Evolutionary conservation across 768 basidiomycete genomes (phyloP).

Genomic region (Lactarius evosmus): DNA sequence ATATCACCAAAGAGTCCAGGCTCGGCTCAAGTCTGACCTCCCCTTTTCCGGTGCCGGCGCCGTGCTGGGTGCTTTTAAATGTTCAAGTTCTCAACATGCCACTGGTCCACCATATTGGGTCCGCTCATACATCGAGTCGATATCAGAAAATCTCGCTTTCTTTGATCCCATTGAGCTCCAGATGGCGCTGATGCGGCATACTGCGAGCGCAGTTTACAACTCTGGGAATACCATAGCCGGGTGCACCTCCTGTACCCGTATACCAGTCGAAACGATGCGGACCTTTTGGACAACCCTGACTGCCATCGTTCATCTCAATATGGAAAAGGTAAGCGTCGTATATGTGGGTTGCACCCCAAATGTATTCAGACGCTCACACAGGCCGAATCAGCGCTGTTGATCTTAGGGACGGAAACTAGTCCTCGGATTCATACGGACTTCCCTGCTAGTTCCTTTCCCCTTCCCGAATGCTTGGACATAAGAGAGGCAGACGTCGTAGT

Average conservation of each 20-base stretch:
- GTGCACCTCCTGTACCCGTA: background rate
- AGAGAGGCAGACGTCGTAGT: background rate
- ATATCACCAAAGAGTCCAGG: constrained; percentile 5
- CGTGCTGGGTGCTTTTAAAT: background rate
- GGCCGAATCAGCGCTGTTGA: background rate
- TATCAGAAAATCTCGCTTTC: background rate
- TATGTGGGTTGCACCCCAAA: background rate
- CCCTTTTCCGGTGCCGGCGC: background rate
- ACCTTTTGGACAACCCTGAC: background rate
- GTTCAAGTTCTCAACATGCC: background rate
- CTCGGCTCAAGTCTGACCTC: background rate
- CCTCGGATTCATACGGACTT: background rate
- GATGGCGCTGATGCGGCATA: background rate
- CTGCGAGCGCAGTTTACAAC: background rate
- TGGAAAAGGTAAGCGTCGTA: background rate
- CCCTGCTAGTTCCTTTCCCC: constrained; percentile 30
- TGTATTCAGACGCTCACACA: background rate
- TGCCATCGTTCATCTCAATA: background rate
- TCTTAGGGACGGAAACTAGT: background rate
- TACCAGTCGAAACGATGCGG: background rate
- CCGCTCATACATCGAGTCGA: background rate
- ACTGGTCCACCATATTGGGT: background rate
- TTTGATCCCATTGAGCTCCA: constrained; percentile 9
- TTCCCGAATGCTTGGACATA: constrained; percentile 15
- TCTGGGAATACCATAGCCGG: background rate